Conservation (phyloP, 2,329 filamentous ascomycete species). For the Aureobasidium namibiae region DNA sequence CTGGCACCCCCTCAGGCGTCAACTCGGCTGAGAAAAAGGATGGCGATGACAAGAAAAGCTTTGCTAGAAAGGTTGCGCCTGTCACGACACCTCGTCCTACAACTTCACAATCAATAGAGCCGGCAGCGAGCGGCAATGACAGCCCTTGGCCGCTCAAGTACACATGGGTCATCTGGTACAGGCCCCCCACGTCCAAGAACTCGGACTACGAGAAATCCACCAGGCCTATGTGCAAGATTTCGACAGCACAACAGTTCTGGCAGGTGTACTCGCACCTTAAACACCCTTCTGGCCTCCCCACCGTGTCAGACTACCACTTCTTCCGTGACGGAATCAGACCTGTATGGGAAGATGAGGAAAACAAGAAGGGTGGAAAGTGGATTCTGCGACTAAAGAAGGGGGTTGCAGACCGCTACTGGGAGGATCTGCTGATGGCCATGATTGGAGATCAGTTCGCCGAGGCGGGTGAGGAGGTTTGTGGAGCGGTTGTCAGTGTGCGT, state of each 20-base stretch:
- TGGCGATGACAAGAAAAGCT: constrained; percentile 33
- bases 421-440: constrained; percentile 82
- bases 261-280: constrained; percentile 81
- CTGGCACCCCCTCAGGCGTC: constrained; percentile 36
- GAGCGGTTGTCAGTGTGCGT: constrained; percentile 85
- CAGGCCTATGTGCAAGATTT: constrained; percentile 73
- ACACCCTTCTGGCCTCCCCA: constrained; percentile 75
- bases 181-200: constrained; percentile 92
- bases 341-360: constrained; percentile 97
- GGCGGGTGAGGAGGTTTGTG: constrained; percentile 88
- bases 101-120: constrained; percentile 17
- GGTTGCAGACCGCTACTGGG: constrained; percentile 93
- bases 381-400: constrained; percentile 95
- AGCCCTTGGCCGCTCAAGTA: constrained; percentile 56
- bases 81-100: constrained; percentile 9
- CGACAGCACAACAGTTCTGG: constrained; percentile 86
- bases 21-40: constrained; percentile 57
- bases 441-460: constrained; percentile 92
- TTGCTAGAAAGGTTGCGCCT: constrained; percentile 14
- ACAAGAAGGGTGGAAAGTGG: constrained; percentile 95
- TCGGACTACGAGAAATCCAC: constrained; percentile 98
- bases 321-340: constrained; percentile 95
- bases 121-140: constrained; percentile 29
- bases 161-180: constrained; percentile 95
- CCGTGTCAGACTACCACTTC: constrained; percentile 95